Evolutionary conservation across 495 filamentous ascomycete genomes (phyloP).

Genomic region (Aspergillus heteromorphus): DNA sequence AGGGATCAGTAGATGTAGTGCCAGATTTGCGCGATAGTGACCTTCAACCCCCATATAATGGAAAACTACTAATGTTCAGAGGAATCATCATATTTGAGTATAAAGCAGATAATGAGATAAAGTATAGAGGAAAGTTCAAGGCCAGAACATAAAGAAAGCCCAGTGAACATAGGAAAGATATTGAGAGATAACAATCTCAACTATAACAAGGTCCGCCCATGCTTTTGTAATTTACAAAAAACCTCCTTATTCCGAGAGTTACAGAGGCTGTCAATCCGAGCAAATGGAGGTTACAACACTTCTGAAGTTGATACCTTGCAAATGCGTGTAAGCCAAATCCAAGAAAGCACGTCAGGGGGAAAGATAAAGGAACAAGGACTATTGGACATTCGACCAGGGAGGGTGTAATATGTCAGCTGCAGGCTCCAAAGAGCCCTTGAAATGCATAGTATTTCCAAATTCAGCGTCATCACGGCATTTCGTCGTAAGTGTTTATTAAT

Average conservation of each 20-base stretch:
- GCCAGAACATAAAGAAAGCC: no score
- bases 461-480: conserved; percentile 33
- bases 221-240: conserved; percentile 44
- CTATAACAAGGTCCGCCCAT: conserved; percentile 33
- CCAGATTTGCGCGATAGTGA: no score
- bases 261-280: not conserved
- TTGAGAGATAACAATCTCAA: conserved; percentile 7
- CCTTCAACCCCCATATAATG: no score
- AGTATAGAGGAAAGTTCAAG: no score
- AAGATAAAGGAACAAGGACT: not conserved
- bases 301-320: not conserved
- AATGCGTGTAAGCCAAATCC: not conserved
- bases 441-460: conserved; percentile 3
- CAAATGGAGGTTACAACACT: not conserved
- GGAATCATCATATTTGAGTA: no score
- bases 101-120: no score
- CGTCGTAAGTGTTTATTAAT: conserved; percentile 26
- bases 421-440: not conserved
- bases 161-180: conserved; percentile 5
- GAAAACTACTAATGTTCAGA: no score
- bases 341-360: not conserved
- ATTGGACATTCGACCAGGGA: not conserved
- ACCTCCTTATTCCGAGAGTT: not conserved
- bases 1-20: no score
- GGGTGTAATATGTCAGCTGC: not conserved